These are phyloP conservation scores for Cytospora mali DNA, from an alignment of 2,329 filamentous ascomycete species.

Conservation along the genomic window DNA sequence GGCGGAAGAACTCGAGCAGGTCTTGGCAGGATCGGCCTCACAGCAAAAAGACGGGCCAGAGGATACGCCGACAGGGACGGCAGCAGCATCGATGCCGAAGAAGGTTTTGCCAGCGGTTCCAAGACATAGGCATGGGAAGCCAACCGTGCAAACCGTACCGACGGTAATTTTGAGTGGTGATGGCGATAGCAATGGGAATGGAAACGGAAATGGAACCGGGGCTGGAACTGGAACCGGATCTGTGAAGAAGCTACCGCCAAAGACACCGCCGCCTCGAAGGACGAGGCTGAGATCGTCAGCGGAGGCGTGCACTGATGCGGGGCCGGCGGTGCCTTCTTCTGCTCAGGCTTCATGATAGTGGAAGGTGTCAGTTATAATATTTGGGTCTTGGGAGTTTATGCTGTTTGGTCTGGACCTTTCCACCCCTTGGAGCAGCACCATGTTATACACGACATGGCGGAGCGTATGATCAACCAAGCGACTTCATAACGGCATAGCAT, in stretches of 20 bases:
- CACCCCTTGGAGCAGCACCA: not conserved
- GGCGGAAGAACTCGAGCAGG: conserved; percentile 34
- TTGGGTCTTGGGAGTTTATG: not conserved
- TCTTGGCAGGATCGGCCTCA: conserved; percentile 21
- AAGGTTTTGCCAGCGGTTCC: conserved; percentile 58
- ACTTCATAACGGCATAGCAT: not conserved
- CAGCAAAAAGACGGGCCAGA: conserved; percentile 24
- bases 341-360: conserved; percentile 5
- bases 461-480: not conserved
- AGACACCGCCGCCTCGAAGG: conserved; percentile 28
- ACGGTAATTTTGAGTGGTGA: conserved; percentile 16
- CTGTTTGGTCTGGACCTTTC: not conserved
- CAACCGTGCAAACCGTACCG: conserved; percentile 34
- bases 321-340: conserved; percentile 13
- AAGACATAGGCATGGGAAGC: conserved; percentile 57
- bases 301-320: conserved; percentile 17
- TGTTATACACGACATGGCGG: not conserved
- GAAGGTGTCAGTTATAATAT: not conserved
- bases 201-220: not conserved
- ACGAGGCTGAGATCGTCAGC: conserved; percentile 22
- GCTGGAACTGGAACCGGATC: not conserved
- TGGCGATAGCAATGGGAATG: not conserved
- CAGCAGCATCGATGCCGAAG: conserved; percentile 40
- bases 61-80: conserved; percentile 1
- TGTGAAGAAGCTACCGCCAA: conserved; percentile 26